Evolutionary conservation across 108 stramenopile species (phyloP), one percentile per base, ranked within the genome.

Genomic region (Chaetoceros tenuissimus): DNA sequence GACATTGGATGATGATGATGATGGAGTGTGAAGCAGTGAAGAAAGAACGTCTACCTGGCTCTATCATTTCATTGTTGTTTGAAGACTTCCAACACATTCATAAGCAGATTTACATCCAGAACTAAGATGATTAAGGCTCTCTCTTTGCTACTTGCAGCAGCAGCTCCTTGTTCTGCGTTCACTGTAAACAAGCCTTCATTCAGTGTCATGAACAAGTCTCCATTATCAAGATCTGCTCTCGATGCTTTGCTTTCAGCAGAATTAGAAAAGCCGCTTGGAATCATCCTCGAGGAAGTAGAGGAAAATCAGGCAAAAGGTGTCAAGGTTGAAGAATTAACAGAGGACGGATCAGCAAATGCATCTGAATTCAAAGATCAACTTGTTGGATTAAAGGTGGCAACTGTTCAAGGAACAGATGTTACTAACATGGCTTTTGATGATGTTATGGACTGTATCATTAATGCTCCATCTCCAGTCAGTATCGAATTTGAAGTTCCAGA

Each of bases 281-380:
- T 89, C 28, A 73, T 89, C 29, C 68, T 89, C 21, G 87, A 89
- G 62, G 87, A 85, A 68, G 63, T 78, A 31, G 76, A 77, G 44
- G 79, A 82, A 55, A 63, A 70, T 21, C 57, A 46, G 20, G 29
- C 73, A 21, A 63, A 28, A 24, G 84, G 89, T 29, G 89, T 84
- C n/a, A 67, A 71, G 19, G 81, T 90, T 0, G 34, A 62, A 45
- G 69, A 72, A 53, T 54, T 90, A 1, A 68, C 73, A 18, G 81
- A 84, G 26, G 80, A 60, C 3, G 89, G 89, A 48, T 81, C 82
- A 0, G 84, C 88, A 2, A 58, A 52, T 26, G 53, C 60, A 0
- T 69, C 65, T 8, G 61, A 68, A 3, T 67, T 55, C 48, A 62
- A 48, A 30, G 57, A 71, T n/a, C 28, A 68, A 57, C 48, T 85